A percentile compares a stretch with the other conserved stretches of the same genome.
Conservation (phyloP, 306 rosid species). For the Heteromeles arbutifolia region DNA sequence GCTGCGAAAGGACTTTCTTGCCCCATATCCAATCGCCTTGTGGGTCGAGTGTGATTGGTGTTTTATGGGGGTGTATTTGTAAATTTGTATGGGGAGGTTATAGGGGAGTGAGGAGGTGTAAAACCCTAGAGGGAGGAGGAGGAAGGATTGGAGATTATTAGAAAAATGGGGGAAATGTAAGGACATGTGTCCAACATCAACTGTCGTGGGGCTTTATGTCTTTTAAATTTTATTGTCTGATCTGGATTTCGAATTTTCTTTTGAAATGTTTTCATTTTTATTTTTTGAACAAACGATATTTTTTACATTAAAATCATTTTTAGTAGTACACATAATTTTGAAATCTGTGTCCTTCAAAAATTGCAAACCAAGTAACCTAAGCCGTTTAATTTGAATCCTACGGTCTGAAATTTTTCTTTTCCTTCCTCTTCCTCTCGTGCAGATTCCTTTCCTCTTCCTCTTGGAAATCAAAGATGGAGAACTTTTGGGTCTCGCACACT, state of each 20-base stretch:
- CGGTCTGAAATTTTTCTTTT: too few relatives aligned
- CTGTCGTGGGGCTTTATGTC: not conserved
- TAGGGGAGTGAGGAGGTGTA: not conserved
- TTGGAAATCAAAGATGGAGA: too few relatives aligned
- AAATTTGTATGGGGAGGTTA: not conserved
- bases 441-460: too few relatives aligned
- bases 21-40: constrained; percentile 33
- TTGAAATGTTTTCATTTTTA: not conserved
- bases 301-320: fast-evolving
- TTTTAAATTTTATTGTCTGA: not conserved
- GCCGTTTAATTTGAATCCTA: too few relatives aligned
- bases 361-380: too few relatives aligned
- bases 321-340: too few relatives aligned
- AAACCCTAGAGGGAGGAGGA: constrained; percentile 1
- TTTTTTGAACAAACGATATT: fast-evolving
- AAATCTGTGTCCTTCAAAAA: too few relatives aligned
- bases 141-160: not conserved
- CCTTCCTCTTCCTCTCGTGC: too few relatives aligned
- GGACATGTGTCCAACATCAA: not conserved
- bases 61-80: not conserved
- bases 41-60: not conserved
- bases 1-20: constrained; percentile 36
- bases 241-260: not conserved
- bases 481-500: too few relatives aligned
- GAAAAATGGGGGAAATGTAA: not conserved